Evolutionary conservation across 257 asterid genomes (phyloP).

Genomic region (Lycium barbarum): DNA sequence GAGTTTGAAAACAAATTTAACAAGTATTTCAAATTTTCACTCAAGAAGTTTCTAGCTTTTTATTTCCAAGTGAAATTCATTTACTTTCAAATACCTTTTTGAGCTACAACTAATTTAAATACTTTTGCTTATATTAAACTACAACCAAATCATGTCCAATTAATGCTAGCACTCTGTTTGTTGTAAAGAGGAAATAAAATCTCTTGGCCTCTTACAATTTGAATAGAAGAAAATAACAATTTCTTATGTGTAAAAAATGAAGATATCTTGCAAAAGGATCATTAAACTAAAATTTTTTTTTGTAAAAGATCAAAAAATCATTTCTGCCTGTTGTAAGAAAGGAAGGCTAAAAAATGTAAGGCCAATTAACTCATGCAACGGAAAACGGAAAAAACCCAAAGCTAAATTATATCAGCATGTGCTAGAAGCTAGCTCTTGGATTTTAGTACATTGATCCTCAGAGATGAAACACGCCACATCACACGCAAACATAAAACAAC

Average conservation of each 20-base stretch:
- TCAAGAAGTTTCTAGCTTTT: too few relatives aligned
- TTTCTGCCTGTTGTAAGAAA: not conserved
- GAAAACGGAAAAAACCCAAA: not conserved
- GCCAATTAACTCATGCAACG: not conserved
- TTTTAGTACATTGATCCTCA: not conserved
- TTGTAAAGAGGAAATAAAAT: too few relatives aligned
- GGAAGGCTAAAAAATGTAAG: not conserved
- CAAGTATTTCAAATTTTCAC: too few relatives aligned
- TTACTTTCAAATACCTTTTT: too few relatives aligned
- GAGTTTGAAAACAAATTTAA: not conserved
- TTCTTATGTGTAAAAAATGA: too few relatives aligned
- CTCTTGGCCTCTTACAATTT: too few relatives aligned
- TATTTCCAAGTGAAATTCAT: too few relatives aligned
- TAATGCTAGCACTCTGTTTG: too few relatives aligned
- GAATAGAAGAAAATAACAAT: too few relatives aligned
- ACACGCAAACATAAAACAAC: conserved; percentile 6
- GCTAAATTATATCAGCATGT: not conserved
- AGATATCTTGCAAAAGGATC: too few relatives aligned
- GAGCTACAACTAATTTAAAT: not conserved
- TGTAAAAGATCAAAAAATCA: too few relatives aligned
- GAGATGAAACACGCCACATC: conserved; percentile 27
- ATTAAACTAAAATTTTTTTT: too few relatives aligned
- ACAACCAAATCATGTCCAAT: not conserved
- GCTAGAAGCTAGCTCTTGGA: not conserved
- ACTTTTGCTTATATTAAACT: not conserved